Percentiles rank a stretch among this genome's conserved stretches.
These are phyloP conservation scores for Coemansia sp. DNA, from an alignment of 192 early-diverging fungal genomes.

Conservation along the genomic window DNA sequence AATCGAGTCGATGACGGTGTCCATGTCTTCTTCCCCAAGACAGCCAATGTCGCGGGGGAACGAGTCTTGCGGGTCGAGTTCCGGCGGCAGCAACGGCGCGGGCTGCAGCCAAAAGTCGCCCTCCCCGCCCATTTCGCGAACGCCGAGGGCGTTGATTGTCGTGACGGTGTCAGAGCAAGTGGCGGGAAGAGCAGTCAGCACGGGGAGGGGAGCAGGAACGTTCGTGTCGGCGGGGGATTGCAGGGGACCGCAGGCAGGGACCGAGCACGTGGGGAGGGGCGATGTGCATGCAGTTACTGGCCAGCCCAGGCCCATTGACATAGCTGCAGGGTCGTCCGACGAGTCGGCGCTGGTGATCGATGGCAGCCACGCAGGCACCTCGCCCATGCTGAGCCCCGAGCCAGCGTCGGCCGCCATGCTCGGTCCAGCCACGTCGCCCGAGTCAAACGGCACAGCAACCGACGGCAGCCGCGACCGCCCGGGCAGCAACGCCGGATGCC, in stretches of 20 bases:
- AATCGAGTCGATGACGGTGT: constrained; percentile 48
- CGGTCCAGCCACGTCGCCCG: constrained; percentile 15
- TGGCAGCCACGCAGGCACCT: constrained; percentile 37
- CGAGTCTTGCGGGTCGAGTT: constrained; percentile 23
- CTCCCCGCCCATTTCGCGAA: constrained; percentile 39
- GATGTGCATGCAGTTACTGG: constrained; percentile 1
- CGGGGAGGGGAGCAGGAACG: background rate
- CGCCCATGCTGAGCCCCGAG: constrained; percentile 35
- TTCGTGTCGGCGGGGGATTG: background rate
- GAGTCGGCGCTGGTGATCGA: constrained; percentile 1
- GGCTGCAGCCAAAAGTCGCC: constrained; percentile 38
- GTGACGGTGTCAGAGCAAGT: constrained; percentile 13
- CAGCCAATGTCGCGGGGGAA: constrained; percentile 27
- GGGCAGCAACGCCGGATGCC: constrained; percentile 36
- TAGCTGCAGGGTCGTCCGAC: background rate
- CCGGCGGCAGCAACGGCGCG: constrained; percentile 39
- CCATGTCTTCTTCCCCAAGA: constrained; percentile 30
- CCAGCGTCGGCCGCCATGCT: constrained; percentile 32
- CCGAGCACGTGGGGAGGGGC: background rate
- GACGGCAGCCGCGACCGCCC: constrained; percentile 23
- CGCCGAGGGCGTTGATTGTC: constrained; percentile 45
- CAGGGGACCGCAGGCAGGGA: background rate
- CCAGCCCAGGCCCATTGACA: constrained; percentile 37
- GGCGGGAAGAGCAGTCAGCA: constrained; percentile 11
- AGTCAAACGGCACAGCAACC: background rate